Percentiles rank a stretch among this genome's conserved stretches.
Conservation (phyloP, 1,284 basidiomycete genomes). For the Vanrija sp. region DNA sequence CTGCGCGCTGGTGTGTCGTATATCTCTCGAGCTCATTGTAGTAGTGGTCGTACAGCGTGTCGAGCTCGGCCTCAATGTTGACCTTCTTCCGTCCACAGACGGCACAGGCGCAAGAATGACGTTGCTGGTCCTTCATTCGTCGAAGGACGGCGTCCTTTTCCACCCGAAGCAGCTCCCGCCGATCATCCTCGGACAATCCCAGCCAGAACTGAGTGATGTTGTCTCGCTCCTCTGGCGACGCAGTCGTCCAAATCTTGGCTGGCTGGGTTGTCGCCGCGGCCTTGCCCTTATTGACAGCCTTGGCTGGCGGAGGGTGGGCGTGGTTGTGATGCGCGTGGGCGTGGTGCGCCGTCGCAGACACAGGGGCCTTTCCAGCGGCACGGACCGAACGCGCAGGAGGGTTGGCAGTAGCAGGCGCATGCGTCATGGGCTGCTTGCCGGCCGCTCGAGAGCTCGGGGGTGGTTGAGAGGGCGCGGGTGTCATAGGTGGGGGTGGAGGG, state of each 20-base stretch:
- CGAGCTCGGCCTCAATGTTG: constrained; percentile 98
- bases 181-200: constrained; percentile 77
- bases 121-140: constrained; percentile 99
- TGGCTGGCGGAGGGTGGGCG: constrained; percentile 49
- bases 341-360: constrained; percentile 58
- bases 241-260: constrained; percentile 75
- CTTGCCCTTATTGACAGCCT: constrained; percentile 38
- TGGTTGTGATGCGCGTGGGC: constrained; percentile 56
- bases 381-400: constrained; percentile 50
- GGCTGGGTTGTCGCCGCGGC: constrained; percentile 32
- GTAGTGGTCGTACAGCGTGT: constrained; percentile 99
- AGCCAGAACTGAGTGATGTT: constrained; percentile 98
- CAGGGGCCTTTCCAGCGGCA: constrained; percentile 51
- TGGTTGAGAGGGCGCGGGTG: constrained; percentile 48
- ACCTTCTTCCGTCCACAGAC: constrained; percentile 97
- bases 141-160: constrained; percentile 95
- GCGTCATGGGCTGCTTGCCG: constrained; percentile 70
- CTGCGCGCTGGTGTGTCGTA: constrained; percentile 92
- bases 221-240: constrained; percentile 85
- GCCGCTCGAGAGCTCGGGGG: constrained; percentile 65
- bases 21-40: constrained; percentile 99
- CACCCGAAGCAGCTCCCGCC: constrained; percentile 84
- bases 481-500: constrained; percentile 37
- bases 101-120: constrained; percentile 89
- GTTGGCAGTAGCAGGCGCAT: constrained; percentile 41